Evolutionary conservation across 305 asterid genomes (phyloP).

Genomic region (Fraxinus sp.): DNA sequence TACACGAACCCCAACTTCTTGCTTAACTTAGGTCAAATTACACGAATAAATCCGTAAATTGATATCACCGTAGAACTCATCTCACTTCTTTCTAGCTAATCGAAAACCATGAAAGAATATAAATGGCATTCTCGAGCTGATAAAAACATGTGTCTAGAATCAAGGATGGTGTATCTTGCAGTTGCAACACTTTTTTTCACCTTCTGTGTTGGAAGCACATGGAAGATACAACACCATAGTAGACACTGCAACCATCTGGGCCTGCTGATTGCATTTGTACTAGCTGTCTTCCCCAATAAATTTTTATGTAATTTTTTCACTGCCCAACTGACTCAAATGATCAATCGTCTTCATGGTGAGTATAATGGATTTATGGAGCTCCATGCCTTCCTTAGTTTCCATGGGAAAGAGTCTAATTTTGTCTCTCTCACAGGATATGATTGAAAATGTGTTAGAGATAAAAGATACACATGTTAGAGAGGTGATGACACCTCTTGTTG

Average conservation of each 20-base stretch:
- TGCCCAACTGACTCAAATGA: not conserved
- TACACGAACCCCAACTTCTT: not conserved
- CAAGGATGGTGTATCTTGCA: slow-evolving; percentile 14
- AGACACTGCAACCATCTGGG: not conserved
- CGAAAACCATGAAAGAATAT: not conserved
- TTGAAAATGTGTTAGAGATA: slow-evolving; percentile 93
- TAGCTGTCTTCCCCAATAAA: not conserved
- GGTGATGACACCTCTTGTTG: slow-evolving; percentile 99
- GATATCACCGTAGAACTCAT: not conserved
- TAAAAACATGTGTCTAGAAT: slow-evolving; percentile 11
- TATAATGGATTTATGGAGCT: slow-evolving; percentile 4
- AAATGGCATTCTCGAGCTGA: slow-evolving; percentile 5
- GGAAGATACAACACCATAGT: slow-evolving; percentile 15
- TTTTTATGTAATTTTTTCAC: not conserved
- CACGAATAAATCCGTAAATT: not conserved
- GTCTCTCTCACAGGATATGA: slow-evolving; percentile 76
- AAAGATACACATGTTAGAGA: slow-evolving; percentile 98
- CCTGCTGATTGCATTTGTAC: slow-evolving; percentile 1
- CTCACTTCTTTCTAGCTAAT: not conserved
- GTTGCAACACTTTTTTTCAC: slow-evolving; percentile 9
- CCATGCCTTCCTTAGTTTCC: not conserved
- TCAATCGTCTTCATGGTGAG: slow-evolving; percentile 6
- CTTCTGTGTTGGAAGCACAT: slow-evolving; percentile 6
- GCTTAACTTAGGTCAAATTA: not conserved
- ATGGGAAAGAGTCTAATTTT: slow-evolving; percentile 4